Conservation (phyloP, 2,329 filamentous ascomycete species). For the Ceratocystis harringtonii region DNA sequence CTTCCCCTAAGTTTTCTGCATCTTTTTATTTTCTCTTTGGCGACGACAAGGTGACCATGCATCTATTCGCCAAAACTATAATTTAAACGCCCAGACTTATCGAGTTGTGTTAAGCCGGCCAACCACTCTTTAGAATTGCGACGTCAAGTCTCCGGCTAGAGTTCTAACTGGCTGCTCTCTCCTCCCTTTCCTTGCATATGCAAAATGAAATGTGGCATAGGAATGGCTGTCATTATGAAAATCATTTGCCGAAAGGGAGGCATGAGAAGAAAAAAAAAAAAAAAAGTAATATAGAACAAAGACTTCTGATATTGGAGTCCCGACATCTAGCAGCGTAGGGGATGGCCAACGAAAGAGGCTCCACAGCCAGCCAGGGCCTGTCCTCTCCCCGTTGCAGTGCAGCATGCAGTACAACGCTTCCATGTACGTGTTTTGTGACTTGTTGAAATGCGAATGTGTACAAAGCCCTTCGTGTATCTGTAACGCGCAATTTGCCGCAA, state of each 20-base stretch:
- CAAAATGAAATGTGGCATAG: background rate
- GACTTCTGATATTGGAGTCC: background rate
- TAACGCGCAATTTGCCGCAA: no score
- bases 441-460: background rate
- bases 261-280: background rate
- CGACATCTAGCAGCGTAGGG: background rate
- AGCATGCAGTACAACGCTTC: constrained; percentile 1
- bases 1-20: no score
- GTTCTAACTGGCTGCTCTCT: background rate
- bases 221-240: background rate
- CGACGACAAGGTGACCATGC: background rate
- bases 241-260: background rate
- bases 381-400: background rate
- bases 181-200: background rate
- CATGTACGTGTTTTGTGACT: background rate
- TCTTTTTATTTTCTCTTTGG: background rate
- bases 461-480: background rate
- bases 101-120: no score
- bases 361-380: background rate
- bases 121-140: background rate
- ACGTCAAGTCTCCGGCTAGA: background rate
- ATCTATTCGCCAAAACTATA: no score
- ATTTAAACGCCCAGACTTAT: no score
- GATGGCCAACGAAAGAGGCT: background rate
- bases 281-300: background rate